These are phyloP conservation scores for Lactarius vividus DNA, from an alignment of 768 basidiomycete species.

Conservation along the genomic window DNA sequence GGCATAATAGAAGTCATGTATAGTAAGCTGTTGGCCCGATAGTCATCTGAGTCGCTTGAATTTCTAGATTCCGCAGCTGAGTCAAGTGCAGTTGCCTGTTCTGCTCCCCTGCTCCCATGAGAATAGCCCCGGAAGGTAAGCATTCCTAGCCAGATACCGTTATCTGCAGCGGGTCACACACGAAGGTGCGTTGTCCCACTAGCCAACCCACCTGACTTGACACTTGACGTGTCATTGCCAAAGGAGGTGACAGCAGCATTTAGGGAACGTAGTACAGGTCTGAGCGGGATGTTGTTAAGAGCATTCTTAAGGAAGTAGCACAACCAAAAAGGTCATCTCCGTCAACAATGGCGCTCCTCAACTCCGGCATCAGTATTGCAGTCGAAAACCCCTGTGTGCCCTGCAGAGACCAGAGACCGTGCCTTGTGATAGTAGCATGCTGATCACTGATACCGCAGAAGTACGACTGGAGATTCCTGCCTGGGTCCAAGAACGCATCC, in stretches of 20 bases:
- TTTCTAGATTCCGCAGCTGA: background rate
- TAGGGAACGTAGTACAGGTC: background rate
- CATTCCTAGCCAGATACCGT: background rate
- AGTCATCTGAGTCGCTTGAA: too few relatives aligned
- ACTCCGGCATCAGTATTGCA: background rate
- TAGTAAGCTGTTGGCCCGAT: too few relatives aligned
- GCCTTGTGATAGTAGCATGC: background rate
- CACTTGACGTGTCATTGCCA: background rate
- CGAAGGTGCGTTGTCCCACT: too few relatives aligned
- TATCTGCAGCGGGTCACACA: background rate
- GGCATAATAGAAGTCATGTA: too few relatives aligned
- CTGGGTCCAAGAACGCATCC: background rate
- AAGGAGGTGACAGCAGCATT: background rate
- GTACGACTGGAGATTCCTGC: background rate
- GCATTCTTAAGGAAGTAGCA: background rate
- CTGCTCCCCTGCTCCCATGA: background rate
- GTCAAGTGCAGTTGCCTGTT: background rate
- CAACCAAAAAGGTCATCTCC: background rate
- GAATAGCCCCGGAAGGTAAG: background rate
- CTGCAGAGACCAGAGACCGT: background rate
- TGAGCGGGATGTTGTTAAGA: background rate
- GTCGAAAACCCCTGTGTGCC: background rate
- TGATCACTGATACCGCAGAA: background rate
- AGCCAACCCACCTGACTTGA: background rate
- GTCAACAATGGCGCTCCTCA: background rate